Percentiles rank a stretch among this genome's conserved stretches.
Conservation (phyloP, 192 early-diverging fungal species). For the Rhizophagus sp. region DNA sequence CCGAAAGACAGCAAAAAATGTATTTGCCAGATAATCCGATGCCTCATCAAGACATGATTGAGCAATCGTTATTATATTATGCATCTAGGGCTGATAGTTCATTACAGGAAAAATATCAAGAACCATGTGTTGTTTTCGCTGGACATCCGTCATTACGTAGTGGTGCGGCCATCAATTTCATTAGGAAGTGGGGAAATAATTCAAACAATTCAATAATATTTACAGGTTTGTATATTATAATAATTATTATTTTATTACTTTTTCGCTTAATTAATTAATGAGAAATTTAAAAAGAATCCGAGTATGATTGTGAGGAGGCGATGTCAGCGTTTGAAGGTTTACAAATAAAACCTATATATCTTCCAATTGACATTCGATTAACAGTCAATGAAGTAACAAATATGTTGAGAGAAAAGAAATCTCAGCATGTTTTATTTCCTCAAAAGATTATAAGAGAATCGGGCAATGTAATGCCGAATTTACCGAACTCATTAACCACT, state of each 20-base stretch:
- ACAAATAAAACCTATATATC: conserved; percentile 35
- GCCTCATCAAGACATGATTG: conserved; percentile 51
- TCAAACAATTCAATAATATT: conserved; percentile 50
- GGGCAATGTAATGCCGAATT: not conserved
- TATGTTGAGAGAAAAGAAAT: conserved; percentile 35
- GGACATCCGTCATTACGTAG: conserved; percentile 49
- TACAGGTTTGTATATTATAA: conserved; percentile 36
- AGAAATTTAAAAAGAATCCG: conserved; percentile 33
- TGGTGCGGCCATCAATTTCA: conserved; percentile 45
- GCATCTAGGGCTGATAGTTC: conserved; percentile 35
- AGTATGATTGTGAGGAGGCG: conserved; percentile 34
- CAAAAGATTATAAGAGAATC: not conserved
- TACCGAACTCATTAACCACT: not conserved
- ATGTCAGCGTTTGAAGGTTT: conserved; percentile 31
- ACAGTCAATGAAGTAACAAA: conserved; percentile 37
- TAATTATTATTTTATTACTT: not conserved
- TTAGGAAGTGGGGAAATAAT: conserved; percentile 52
- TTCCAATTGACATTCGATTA: conserved; percentile 42
- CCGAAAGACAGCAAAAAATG: conserved; percentile 62
- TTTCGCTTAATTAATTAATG: not conserved
- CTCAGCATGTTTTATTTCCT: conserved; percentile 39
- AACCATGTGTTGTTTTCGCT: conserved; percentile 66
- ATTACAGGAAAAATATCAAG: conserved; percentile 32
- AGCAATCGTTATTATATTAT: conserved; percentile 38
- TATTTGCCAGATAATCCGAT: conserved; percentile 67